Evolutionary conservation across 2,329 filamentous ascomycete species (phyloP).

Genomic region (Monosporascus sp.): DNA sequence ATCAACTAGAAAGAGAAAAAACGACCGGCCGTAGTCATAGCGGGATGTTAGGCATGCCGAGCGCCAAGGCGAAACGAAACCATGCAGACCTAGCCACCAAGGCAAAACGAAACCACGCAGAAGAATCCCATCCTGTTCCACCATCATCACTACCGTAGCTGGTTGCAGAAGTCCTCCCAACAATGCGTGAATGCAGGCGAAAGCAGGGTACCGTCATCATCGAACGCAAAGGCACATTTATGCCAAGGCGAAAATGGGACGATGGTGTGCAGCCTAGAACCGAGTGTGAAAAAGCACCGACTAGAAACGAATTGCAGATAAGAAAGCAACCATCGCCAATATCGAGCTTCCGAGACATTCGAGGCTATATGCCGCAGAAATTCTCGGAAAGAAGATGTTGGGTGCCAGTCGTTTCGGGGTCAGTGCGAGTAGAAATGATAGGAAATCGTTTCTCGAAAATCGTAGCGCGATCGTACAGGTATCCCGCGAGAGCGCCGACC

Average conservation of each 20-base stretch:
- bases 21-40: too few relatives aligned
- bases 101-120: not conserved
- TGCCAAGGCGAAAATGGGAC: not conserved
- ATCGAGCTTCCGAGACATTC: constrained; percentile 7
- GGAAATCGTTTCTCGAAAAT: constrained; percentile 14
- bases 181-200: not conserved
- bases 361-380: constrained; percentile 16
- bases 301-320: not conserved
- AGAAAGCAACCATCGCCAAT: not conserved
- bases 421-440: constrained; percentile 10
- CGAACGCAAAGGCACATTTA: not conserved
- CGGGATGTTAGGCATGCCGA: not conserved
- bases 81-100: not conserved
- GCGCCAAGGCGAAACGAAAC: not conserved
- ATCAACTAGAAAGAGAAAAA: not conserved
- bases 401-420: constrained; percentile 7
- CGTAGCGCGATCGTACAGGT: not conserved
- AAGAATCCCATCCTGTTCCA: not conserved
- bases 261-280: not conserved
- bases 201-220: not conserved
- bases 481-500: not conserved
- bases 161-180: not conserved
- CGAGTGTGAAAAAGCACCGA: not conserved
- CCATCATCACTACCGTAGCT: not conserved
- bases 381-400: constrained; percentile 9